Evolutionary conservation across 345 rosid genomes (phyloP), one percentile per base, ranked within the genome.

Genomic region (Lumnitzera racemosa): DNA sequence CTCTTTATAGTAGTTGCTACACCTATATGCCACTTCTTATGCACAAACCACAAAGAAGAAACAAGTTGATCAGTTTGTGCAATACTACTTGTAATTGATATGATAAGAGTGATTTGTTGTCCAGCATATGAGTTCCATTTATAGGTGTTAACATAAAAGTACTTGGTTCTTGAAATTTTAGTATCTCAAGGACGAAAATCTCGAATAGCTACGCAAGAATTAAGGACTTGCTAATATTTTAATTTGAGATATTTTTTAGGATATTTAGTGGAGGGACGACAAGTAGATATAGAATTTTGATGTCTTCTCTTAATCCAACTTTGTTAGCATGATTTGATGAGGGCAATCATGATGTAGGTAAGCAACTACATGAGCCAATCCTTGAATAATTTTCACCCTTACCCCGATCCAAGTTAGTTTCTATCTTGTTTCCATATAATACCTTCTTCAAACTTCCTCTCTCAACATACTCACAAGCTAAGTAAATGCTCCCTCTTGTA

Each of bases 341-440:
- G 75, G 64, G 77, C 95, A 84, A 67, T 84, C 86, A 54, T 82
- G 82, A 65, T 87, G 95, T 71, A 87, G 54, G 73, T 84, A 87
- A 52, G 90, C 77, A 52, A 84, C 23, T 53, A 90, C 90, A 49
- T 87, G 86, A 72, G 95, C 90, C 59, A 87, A 46, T 47, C 88
- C 88, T 67, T 41, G 69, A 24, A 82, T 83, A 24, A 84, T 69
- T 43, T 64, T 80, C 65, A 80, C 63, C 69, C 88, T 67, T 6
- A 23, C 58, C 64, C 90, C 88, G 82, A 49, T 57, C 79, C 36
- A 87, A 65, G 55, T 65, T 75, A 16, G 15, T 10, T 61, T 54
- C 70, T 11, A 66, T 82, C 69, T 72, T 72, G 15, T 11, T 57
- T 4, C 73, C 80, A 27, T 77, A 72, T 68, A 87, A n/a, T 2